phyloP scores from a whole-genome alignment of 495 filamentous ascomycete species.

The Aspergillus funiculosus region DNA sequence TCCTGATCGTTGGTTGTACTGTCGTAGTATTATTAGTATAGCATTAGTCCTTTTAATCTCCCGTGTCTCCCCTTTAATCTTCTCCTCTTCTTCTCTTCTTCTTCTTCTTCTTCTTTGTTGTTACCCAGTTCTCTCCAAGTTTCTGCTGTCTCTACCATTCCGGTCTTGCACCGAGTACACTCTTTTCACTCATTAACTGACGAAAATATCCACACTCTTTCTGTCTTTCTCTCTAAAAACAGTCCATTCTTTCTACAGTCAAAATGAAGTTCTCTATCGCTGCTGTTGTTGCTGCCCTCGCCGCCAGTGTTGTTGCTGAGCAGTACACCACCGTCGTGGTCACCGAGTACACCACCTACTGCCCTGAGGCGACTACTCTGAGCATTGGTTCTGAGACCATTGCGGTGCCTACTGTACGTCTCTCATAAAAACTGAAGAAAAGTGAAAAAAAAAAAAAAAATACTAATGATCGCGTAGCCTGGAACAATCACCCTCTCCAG shows the following conservation, averaged over 20 bases:
- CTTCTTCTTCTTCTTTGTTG: slow-evolving; percentile 10
- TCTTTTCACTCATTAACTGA: slow-evolving; percentile 41
- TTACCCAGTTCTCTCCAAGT: slow-evolving; percentile 21
- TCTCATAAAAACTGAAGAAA: slow-evolving; percentile 6
- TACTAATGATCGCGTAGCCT: slow-evolving; percentile 2
- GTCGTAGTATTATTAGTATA: too few species aligned
- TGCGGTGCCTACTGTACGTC: slow-evolving; percentile 65
- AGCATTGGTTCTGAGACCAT: slow-evolving; percentile 66
- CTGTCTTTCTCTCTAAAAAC: slow-evolving; percentile 21
- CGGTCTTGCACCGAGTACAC: slow-evolving; percentile 48
- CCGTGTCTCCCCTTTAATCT: too few species aligned
- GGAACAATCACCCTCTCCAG: slow-evolving; percentile 60
- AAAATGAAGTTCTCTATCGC: slow-evolving; percentile 91
- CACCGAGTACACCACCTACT: slow-evolving; percentile 78
- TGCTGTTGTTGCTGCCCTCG: slow-evolving; percentile 47
- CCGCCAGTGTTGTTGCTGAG: slow-evolving; percentile 45
- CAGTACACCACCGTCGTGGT: slow-evolving; percentile 70
- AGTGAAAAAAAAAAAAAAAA: background rate
- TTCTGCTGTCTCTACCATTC: slow-evolving; percentile 19
- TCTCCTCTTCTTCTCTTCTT: slow-evolving; percentile 10
- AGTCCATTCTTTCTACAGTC: slow-evolving; percentile 28
- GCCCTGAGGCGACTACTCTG: slow-evolving; percentile 69
- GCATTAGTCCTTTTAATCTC: too few species aligned
- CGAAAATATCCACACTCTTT: slow-evolving; percentile 20
- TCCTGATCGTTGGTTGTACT: too few species aligned